Evolutionary conservation across 768 basidiomycete genomes (phyloP), one percentile per base, ranked within the genome.

Genomic region (Leccinum incarnatum): DNA sequence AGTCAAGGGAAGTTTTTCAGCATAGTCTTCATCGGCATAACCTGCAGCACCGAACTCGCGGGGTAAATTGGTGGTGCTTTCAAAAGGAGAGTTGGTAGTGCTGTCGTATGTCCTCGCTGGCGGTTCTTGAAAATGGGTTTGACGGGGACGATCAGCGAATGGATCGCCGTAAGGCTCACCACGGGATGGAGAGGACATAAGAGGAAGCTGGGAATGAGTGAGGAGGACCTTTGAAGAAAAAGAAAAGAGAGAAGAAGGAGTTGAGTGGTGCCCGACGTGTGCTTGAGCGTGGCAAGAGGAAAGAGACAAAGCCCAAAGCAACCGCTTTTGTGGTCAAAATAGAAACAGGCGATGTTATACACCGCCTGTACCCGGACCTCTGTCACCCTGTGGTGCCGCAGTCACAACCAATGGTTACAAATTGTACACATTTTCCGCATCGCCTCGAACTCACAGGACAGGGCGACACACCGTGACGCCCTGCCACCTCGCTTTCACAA

Each of bases 1-100:
- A 47, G 83, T 91, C 65, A 93, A 74, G 23, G 91, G 92, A 65
- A 83, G 81, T 66, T 92, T 92, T 76, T 94, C 91, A 36, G 83
- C 69, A 65, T 81, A 84, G 1, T 92, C 89, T 54, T 91, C 88
- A 60, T 90, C 87, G 17, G 77, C 80, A 59, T 81, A 82, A 54
- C 75, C 67, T 9, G 61, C 32, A 47, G 73, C 78, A 36, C 77
- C 78, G 56, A 82, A 82, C 53, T 85, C 81, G 53, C 80, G 78
- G 34, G 80, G 76, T 7, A 91, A 77, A 36, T 80, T 81, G 19
- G 79, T 69, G 14, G 81, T 77, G 69, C 87, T 89, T 57, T 83
- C 82, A 64, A 81, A 86, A 5, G 85, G 81, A 50, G 76, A 77
- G 55, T 74, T 72, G 29, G 72, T 57, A 51, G 70, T 61, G 59